Conservation (phyloP, 2,329 filamentous ascomycete genomes). For the Beauveria sp. region DNA sequence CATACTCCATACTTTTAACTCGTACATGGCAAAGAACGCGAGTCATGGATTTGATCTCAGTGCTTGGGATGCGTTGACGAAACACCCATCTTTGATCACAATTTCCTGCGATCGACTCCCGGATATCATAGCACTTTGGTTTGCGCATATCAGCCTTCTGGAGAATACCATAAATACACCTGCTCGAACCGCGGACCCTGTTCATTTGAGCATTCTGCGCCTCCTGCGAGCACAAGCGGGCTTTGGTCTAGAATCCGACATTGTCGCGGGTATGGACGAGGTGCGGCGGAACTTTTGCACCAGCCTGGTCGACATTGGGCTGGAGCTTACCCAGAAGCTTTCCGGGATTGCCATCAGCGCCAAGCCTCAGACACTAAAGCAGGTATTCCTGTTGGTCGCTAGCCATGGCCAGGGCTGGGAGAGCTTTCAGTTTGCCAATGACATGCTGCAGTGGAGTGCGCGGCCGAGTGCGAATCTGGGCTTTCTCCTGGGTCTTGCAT, state of each 20-base stretch:
- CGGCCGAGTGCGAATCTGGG: background rate
- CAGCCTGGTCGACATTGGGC: conserved; percentile 2
- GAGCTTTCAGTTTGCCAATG: background rate
- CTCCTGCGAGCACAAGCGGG: conserved; percentile 1
- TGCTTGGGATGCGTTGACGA: background rate
- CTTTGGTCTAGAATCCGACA: background rate
- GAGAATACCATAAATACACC: background rate
- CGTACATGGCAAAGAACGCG: background rate
- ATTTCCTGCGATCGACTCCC: background rate
- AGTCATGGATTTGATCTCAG: background rate
- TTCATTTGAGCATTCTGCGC: background rate
- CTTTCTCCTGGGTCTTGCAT: background rate
- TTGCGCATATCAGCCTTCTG: background rate
- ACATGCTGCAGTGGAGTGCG: background rate
- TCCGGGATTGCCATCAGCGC: background rate
- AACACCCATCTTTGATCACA: background rate
- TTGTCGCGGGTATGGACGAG: conserved; percentile 8
- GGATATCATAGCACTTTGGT: conserved; percentile 5
- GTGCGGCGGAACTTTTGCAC: background rate
- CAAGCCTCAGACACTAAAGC: background rate
- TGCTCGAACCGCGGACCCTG: background rate
- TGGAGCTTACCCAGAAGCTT: background rate
- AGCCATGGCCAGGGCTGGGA: background rate
- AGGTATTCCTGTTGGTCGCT: background rate
- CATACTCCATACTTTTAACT: background rate